Percentiles rank a stretch among this genome's conserved stretches.
Evolutionary conservation across 2,329 filamentous ascomycete species (phyloP).

Genomic region (Penicillium olsonii): DNA sequence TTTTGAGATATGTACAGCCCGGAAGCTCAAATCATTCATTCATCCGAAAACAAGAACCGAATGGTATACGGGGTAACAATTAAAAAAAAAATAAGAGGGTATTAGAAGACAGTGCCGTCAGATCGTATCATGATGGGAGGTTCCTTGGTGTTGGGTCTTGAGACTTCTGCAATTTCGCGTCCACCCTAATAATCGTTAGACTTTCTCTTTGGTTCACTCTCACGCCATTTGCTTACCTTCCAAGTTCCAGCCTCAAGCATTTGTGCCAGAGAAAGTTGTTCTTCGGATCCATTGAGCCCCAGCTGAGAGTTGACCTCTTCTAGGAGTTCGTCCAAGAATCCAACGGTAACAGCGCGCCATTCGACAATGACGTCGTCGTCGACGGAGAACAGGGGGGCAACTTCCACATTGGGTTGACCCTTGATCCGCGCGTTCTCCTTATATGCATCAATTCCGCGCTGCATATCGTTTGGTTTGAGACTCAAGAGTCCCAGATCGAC

Average conservation of each 20-base stretch:
- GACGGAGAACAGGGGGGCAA: conserved; percentile 71
- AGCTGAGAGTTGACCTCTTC: conserved; percentile 69
- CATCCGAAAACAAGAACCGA: conserved; percentile 22
- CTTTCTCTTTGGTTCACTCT: too few relatives aligned
- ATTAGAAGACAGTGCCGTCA: conserved; percentile 91
- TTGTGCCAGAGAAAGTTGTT: conserved; percentile 76
- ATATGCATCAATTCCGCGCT: conserved; percentile 71
- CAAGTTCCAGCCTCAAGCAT: conserved; percentile 94
- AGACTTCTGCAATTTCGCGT: conserved; percentile 92
- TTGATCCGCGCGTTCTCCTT: conserved; percentile 70
- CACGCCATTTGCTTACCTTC: conserved; percentile 80
- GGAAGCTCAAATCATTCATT: conserved; percentile 20
- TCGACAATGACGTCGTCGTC: conserved; percentile 79
- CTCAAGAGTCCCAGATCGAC: conserved; percentile 80
- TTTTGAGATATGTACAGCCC: not conserved
- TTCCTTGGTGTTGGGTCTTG: conserved; percentile 92
- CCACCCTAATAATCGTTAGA: conserved; percentile 66
- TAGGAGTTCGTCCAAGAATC: conserved; percentile 71
- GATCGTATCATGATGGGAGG: conserved; percentile 95
- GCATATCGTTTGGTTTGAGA: conserved; percentile 68
- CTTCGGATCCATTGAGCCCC: conserved; percentile 63
- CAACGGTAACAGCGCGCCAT: conserved; percentile 75
- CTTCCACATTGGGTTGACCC: conserved; percentile 70
- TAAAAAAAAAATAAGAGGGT: conserved; percentile 25
- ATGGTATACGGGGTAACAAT: conserved; percentile 17